Evolutionary conservation across 73 alveolate species (phyloP).

Genomic region (Breviolum minutum): DNA sequence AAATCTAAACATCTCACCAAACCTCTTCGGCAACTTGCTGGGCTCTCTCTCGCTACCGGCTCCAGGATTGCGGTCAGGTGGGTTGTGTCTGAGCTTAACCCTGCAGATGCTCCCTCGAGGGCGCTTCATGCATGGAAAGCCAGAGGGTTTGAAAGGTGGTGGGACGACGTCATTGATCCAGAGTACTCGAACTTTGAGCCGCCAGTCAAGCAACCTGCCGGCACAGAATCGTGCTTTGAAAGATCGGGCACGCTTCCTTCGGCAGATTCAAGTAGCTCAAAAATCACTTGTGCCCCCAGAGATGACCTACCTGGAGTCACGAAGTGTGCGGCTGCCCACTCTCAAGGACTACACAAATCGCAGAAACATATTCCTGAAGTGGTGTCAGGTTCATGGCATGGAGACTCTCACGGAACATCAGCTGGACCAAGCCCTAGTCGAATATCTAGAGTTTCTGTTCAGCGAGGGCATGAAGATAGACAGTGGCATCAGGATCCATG

Average conservation of each 20-base stretch:
- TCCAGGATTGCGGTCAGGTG: not conserved
- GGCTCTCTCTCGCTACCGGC: not conserved
- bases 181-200: not conserved
- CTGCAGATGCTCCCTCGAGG: constrained; percentile 64
- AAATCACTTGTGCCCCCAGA: not conserved
- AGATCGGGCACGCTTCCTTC: no score
- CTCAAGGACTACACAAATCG: not conserved
- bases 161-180: not conserved
- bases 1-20: not conserved
- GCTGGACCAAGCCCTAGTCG: not conserved
- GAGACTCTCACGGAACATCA: not conserved
- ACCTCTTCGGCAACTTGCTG: not conserved
- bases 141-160: not conserved
- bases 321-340: constrained; percentile 5
- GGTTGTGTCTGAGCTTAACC: constrained; percentile 17
- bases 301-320: not conserved
- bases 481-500: not conserved
- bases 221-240: no score
- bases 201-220: not conserved
- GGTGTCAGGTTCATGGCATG: not conserved
- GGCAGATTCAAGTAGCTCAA: not conserved
- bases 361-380: not conserved
- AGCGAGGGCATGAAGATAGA: not conserved
- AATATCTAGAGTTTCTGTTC: not conserved
- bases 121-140: not conserved